Conservation (phyloP, 495 filamentous ascomycete species). For the Podospora didyma region DNA sequence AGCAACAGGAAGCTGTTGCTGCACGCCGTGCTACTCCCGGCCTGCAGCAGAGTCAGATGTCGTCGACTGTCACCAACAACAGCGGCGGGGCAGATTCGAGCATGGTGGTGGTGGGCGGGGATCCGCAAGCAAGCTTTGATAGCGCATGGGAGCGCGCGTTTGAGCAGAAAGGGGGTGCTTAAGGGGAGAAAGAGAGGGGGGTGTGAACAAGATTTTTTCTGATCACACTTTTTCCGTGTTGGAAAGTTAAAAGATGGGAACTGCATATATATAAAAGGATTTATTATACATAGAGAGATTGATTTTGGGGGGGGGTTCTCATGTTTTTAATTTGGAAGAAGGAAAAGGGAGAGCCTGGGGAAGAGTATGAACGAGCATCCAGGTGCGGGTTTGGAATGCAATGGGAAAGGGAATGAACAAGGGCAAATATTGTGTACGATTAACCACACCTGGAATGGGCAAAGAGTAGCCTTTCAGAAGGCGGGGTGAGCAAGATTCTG, state of each 20-base stretch:
- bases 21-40: neutral
- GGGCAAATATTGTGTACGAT: too few species aligned
- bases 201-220: neutral
- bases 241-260: too few species aligned
- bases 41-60: constrained; percentile 2
- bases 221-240: too few species aligned
- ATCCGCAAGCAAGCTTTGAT: constrained; percentile 50
- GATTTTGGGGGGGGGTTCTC: too few species aligned
- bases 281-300: too few species aligned
- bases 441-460: too few species aligned
- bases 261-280: too few species aligned
- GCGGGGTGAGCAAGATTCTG: too few species aligned
- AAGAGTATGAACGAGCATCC: too few species aligned
- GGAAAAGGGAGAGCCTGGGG: too few species aligned
- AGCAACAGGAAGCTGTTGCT: neutral
- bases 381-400: neutral
- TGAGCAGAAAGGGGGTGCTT: constrained; percentile 3
- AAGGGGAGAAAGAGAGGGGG: neutral
- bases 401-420: neutral
- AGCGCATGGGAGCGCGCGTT: constrained; percentile 62
- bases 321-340: too few species aligned
- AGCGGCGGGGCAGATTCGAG: constrained; percentile 32
- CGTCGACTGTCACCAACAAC: constrained; percentile 1
- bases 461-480: too few species aligned
- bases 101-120: constrained; percentile 41